Evolutionary conservation across 495 filamentous ascomycete genomes (phyloP), one percentile per base, ranked within the genome.

Genomic region (Penicillium maclennaniae): DNA sequence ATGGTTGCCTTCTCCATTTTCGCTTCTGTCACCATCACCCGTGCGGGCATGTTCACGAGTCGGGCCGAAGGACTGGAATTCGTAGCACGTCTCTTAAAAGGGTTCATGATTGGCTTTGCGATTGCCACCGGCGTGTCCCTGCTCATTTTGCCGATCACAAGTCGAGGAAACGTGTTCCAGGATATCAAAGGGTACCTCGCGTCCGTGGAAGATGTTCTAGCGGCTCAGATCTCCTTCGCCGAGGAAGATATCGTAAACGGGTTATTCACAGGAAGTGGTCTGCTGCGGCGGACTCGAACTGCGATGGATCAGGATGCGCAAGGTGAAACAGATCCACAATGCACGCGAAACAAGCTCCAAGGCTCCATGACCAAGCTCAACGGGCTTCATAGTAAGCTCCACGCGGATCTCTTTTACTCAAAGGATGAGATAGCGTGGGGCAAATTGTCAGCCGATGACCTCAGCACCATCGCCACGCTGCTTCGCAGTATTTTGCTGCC

Each of bases 1-100:
- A 79, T 83, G 58, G 89, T 91, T 42, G 75, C 84, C 23, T 88
- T 83, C 62, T 81, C 81, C 10, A 87, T 91, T 53, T 79, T 90
- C 53, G 73, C 80, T 12, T 83, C 81, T 43, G 72, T 84, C 14
- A 72, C 79, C 0, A 71, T 78, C 26, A 85, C 81, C 0, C 67
- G 65, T 20, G 67, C 59, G 1, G 69, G 65, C 2, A 69, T 49
- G n/a, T 72, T 90, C 55, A 70, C 69, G 4, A 81, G 70, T 4
- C 76, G 78, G 17, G 55, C 68, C 9, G 69, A 74, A 38, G 83
- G 75, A 3, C 66, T 80, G 15, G 48, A 59, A 10, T 84, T 88
- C 46, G 60, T 84, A 3, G 60, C 76, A 27, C 58, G 74, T 17
- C 65, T 91, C 10, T 51, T 90, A 8, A 72, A 79, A 26, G 74